Evolutionary conservation across 768 basidiomycete species (phyloP).

Genomic region (Imleria badia): DNA sequence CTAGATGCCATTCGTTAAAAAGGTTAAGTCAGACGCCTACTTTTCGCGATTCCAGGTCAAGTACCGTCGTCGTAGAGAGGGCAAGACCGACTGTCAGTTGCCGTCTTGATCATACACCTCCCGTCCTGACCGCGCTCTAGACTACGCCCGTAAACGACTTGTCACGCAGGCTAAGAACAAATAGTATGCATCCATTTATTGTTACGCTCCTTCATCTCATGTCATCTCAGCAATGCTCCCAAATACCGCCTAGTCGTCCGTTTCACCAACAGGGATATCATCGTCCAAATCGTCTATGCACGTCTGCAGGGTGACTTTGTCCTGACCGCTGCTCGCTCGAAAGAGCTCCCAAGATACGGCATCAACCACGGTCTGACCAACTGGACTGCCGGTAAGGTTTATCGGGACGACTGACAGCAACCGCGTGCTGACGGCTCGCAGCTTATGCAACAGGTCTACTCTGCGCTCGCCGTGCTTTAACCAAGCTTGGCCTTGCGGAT

Average conservation of each 20-base stretch:
- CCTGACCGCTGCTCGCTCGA: slow-evolving; percentile 82
- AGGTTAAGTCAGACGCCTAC: slow-evolving; percentile 94
- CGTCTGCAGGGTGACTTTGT: slow-evolving; percentile 97
- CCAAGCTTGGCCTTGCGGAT: slow-evolving; percentile 94
- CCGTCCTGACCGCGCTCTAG: slow-evolving; percentile 39
- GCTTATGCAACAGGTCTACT: slow-evolving; percentile 98
- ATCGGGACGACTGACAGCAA: background rate
- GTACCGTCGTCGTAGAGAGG: slow-evolving; percentile 95
- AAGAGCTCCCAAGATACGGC: slow-evolving; percentile 92
- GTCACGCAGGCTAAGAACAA: slow-evolving; percentile 99
- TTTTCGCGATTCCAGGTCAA: slow-evolving; percentile 99
- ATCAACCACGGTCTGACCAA: slow-evolving; percentile 98
- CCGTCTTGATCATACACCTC: background rate
- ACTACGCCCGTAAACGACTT: slow-evolving; percentile 97
- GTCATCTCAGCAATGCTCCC: slow-evolving; percentile 71
- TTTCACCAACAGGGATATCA: slow-evolving; percentile 97
- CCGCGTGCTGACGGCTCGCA: slow-evolving; percentile 27
- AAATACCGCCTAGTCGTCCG: slow-evolving; percentile 99
- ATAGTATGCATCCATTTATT: slow-evolving; percentile 56
- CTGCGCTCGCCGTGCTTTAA: slow-evolving; percentile 88
- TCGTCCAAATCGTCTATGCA: slow-evolving; percentile 94
- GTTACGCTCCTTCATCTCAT: slow-evolving; percentile 8
- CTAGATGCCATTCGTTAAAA: slow-evolving; percentile 96
- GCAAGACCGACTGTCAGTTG: slow-evolving; percentile 94
- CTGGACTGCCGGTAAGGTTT: slow-evolving; percentile 84